Conservation (phyloP, 2,329 filamentous ascomycete genomes). For the Septoria linicola region DNA sequence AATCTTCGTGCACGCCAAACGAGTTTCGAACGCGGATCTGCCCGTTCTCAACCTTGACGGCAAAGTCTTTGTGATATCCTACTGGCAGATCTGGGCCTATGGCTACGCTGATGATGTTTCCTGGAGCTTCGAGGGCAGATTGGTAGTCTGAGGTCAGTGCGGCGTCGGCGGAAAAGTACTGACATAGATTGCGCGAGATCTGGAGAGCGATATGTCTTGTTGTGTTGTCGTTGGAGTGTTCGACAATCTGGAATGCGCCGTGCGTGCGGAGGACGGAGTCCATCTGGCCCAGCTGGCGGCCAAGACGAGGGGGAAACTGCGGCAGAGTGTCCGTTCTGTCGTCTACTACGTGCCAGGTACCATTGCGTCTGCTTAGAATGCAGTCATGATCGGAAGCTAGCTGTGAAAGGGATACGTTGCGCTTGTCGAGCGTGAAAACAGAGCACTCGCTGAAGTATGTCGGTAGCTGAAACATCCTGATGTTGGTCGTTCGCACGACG, state of each 20-base stretch:
- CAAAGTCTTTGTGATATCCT: constrained; percentile 29
- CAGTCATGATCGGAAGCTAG: not conserved
- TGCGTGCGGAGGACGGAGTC: constrained; percentile 54
- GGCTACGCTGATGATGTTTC: constrained; percentile 49
- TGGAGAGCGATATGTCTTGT: constrained; percentile 50
- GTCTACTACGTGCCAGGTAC: constrained; percentile 9
- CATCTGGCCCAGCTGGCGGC: constrained; percentile 53
- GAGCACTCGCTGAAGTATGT: constrained; percentile 22
- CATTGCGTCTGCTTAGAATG: constrained; percentile 1
- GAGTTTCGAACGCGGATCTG: constrained; percentile 16
- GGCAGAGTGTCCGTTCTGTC: not conserved
- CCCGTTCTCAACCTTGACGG: constrained; percentile 30
- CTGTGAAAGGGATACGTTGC: not conserved
- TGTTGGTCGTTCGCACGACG: constrained; percentile 45
- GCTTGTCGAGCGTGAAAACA: constrained; percentile 22
- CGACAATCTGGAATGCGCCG: constrained; percentile 47
- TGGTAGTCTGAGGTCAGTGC: constrained; percentile 38
- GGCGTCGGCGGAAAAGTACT: constrained; percentile 58
- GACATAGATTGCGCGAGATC: constrained; percentile 57
- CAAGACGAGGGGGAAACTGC: constrained; percentile 38
- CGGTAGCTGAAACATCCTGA: constrained; percentile 36
- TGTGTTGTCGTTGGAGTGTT: constrained; percentile 32
- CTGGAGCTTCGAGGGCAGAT: constrained; percentile 27
- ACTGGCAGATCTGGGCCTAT: constrained; percentile 33
- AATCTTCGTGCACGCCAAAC: constrained; percentile 2